Percentiles rank a stretch among this genome's conserved stretches.
These are phyloP conservation scores for Athelia sp. DNA, from an alignment of 1,284 basidiomycete genomes.

Conservation along the genomic window DNA sequence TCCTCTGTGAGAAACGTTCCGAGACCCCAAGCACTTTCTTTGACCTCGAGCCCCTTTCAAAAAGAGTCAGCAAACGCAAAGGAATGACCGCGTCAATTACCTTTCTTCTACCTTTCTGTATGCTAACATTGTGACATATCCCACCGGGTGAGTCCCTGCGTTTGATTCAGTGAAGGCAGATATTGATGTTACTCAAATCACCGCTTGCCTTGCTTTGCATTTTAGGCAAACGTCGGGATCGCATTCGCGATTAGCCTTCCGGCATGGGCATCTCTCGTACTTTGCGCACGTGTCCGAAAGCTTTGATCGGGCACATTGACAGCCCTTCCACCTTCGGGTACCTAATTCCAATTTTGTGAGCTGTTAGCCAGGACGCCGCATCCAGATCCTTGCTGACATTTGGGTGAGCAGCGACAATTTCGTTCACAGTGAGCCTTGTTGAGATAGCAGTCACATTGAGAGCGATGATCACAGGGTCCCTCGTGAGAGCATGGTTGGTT, in stretches of 20 bases:
- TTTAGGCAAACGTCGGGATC: conserved; percentile 31
- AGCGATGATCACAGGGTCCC: conserved; percentile 29
- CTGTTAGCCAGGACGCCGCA: not conserved
- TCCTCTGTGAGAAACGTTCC: conserved; percentile 34
- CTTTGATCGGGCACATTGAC: conserved; percentile 26
- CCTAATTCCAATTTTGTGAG: conserved; percentile 19
- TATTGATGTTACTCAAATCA: too few species aligned
- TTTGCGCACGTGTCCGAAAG: conserved; percentile 18
- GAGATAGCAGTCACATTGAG: conserved; percentile 28
- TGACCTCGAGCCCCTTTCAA: conserved; percentile 26
- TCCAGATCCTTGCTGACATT: conserved; percentile 22
- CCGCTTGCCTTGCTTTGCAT: conserved; percentile 25
- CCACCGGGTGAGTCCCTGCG: conserved; percentile 2
- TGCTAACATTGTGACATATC: conserved; percentile 15
- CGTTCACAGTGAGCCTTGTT: conserved; percentile 32
- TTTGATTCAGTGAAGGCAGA: too few species aligned
- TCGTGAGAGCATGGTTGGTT: conserved; percentile 32
- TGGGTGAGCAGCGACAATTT: conserved; percentile 30
- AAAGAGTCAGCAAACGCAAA: conserved; percentile 2
- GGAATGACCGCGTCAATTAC: conserved; percentile 5
- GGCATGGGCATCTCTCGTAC: conserved; percentile 29
- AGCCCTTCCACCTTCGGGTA: conserved; percentile 33
- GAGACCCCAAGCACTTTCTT: conserved; percentile 32
- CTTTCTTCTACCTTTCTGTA: conserved; percentile 15
- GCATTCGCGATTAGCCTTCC: conserved; percentile 31